These are phyloP conservation scores for Penicillium angulare DNA, from an alignment of 495 filamentous ascomycete genomes.

Conservation along the genomic window DNA sequence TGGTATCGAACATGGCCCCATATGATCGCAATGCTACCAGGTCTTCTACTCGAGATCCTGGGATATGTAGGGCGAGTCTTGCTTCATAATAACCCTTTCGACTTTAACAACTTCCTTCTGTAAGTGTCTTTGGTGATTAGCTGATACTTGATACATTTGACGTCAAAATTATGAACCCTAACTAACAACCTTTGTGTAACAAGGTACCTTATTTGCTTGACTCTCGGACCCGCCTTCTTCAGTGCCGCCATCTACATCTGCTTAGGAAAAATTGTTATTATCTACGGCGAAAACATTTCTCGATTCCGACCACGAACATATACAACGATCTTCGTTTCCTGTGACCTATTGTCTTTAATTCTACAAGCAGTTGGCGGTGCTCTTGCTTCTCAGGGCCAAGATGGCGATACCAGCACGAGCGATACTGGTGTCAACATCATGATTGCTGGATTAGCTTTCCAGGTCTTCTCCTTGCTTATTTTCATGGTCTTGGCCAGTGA, in stretches of 20 bases:
- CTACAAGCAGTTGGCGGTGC: slow-evolving; percentile 1
- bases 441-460: slow-evolving; percentile 54
- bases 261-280: slow-evolving; percentile 48
- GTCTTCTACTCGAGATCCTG: slow-evolving; percentile 32
- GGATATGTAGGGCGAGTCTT: slow-evolving; percentile 34
- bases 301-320: slow-evolving; percentile 48
- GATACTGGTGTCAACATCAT: slow-evolving; percentile 38
- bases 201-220: slow-evolving; percentile 50
- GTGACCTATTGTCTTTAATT: slow-evolving; percentile 48
- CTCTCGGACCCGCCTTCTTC: slow-evolving; percentile 56
- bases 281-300: slow-evolving; percentile 44
- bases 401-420: neutral
- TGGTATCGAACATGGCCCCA: slow-evolving; percentile 31
- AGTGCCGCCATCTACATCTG: slow-evolving; percentile 55
- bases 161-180: too few species aligned
- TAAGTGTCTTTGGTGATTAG: slow-evolving; percentile 4
- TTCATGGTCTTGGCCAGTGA: slow-evolving; percentile 53
- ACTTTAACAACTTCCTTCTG: slow-evolving; percentile 27
- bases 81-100: slow-evolving; percentile 34
- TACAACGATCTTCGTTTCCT: slow-evolving; percentile 49
- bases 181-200: neutral
- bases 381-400: neutral
- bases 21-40: slow-evolving; percentile 21
- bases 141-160: too few species aligned
- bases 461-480: slow-evolving; percentile 51